A percentile compares a stretch with the other conserved stretches of the same genome.
Conservation (phyloP, 2,329 filamentous ascomycete genomes). For the Zopfia rhizophila region DNA sequence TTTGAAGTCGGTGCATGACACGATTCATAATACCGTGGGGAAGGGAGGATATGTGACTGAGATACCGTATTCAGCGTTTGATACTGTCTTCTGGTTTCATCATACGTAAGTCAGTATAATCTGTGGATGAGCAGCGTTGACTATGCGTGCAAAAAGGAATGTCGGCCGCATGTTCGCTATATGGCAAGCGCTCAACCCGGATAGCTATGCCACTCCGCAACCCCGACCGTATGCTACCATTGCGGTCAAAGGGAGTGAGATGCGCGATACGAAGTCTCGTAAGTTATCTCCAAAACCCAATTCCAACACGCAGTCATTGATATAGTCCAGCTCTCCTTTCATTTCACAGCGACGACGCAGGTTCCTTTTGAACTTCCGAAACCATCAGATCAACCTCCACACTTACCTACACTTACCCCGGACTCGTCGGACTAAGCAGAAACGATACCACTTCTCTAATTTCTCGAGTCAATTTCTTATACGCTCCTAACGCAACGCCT, state of each 20-base stretch:
- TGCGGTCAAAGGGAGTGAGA: too few relatives aligned
- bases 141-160: slow-evolving; percentile 59
- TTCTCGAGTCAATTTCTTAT: slow-evolving; percentile 68
- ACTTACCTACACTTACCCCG: slow-evolving; percentile 81
- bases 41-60: slow-evolving; percentile 58
- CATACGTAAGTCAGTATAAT: slow-evolving; percentile 59
- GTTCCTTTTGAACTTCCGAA: slow-evolving; percentile 75
- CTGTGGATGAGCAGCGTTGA: background rate
- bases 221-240: slow-evolving; percentile 64
- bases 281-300: slow-evolving; percentile 23
- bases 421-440: slow-evolving; percentile 59
- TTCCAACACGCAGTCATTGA: slow-evolving; percentile 2
- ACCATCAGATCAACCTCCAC: slow-evolving; percentile 66
- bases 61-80: slow-evolving; percentile 79
- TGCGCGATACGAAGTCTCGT: slow-evolving; percentile 63
- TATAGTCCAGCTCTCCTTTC: slow-evolving; percentile 65
- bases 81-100: slow-evolving; percentile 82
- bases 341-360: slow-evolving; percentile 68
- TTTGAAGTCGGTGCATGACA: slow-evolving; percentile 42
- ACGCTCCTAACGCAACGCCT: slow-evolving; percentile 58
- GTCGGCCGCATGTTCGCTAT: slow-evolving; percentile 80
- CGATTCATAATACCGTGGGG: slow-evolving; percentile 39
- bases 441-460: slow-evolving; percentile 54
- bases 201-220: slow-evolving; percentile 71
- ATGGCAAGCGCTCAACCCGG: slow-evolving; percentile 79